Evolutionary conservation across 2,329 filamentous ascomycete genomes (phyloP).

Genomic region (Elsinoe australis): DNA sequence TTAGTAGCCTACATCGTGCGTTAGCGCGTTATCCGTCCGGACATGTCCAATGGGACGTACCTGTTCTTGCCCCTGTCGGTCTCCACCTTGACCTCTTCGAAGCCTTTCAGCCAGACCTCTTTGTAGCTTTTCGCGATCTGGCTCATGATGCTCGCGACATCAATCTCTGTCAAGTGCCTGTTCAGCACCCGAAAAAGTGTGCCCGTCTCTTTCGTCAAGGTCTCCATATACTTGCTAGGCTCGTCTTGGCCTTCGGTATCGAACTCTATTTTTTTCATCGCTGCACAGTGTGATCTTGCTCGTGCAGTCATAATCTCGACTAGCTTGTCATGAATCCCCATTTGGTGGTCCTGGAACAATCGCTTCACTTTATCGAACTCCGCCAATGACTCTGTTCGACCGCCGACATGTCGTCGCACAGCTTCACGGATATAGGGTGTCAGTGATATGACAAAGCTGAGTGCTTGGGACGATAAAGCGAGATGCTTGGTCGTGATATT

Average conservation of each 20-base stretch:
- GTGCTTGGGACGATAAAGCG: slow-evolving; percentile 78
- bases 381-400: slow-evolving; percentile 42
- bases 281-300: slow-evolving; percentile 63
- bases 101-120: slow-evolving; percentile 66
- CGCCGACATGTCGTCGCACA: slow-evolving; percentile 63
- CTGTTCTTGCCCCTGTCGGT: slow-evolving; percentile 62
- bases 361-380: slow-evolving; percentile 86
- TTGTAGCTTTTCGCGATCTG: slow-evolving; percentile 78
- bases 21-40: neutral
- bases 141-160: slow-evolving; percentile 74
- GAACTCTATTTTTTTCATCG: slow-evolving; percentile 70
- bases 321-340: slow-evolving; percentile 83
- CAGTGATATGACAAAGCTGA: slow-evolving; percentile 78
- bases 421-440: slow-evolving; percentile 90
- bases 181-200: slow-evolving; percentile 76
- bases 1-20: slow-evolving; percentile 55
- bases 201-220: slow-evolving; percentile 73
- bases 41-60: slow-evolving; percentile 42
- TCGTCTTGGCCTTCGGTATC: slow-evolving; percentile 41
- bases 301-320: slow-evolving; percentile 85
- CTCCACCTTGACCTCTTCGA: slow-evolving; percentile 57
- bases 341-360: slow-evolving; percentile 80
- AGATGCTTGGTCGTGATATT: slow-evolving; percentile 96
- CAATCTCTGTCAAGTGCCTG: slow-evolving; percentile 70
- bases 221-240: slow-evolving; percentile 71